These are phyloP conservation scores for Rhododendron griersonianum DNA, from an alignment of 148 eudicot genomes.

Conservation along the genomic window DNA sequence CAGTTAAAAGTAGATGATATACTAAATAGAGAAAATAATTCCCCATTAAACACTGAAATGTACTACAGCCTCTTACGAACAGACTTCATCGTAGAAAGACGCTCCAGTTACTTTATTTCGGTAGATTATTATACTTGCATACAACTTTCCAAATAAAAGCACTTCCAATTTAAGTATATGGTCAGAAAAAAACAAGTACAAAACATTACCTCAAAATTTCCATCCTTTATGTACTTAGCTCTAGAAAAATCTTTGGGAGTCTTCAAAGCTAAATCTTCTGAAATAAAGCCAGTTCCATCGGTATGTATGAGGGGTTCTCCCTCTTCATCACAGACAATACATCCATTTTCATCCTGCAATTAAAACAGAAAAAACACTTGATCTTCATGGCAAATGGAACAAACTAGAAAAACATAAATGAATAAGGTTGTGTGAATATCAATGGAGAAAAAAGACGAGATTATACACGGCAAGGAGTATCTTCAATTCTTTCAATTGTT, in stretches of 20 bases:
- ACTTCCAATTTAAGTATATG: neutral
- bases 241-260: constrained; percentile 51
- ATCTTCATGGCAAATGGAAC: neutral
- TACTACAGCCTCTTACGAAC: neutral
- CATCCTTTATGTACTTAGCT: constrained; percentile 27
- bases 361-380: neutral
- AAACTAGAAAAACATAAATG: neutral
- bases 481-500: constrained; percentile 37
- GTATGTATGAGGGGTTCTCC: constrained; percentile 55
- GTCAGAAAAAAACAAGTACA: constrained; percentile 1
- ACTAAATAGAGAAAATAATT: neutral
- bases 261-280: constrained; percentile 70
- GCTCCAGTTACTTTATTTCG: neutral
- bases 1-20: neutral
- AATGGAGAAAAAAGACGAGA: neutral
- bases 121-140: neutral
- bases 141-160: neutral
- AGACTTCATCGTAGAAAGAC: neutral
- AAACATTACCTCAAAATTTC: constrained; percentile 42
- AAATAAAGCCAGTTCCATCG: constrained; percentile 91
- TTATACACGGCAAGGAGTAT: constrained; percentile 56
- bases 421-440: neutral
- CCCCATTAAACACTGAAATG: neutral
- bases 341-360: constrained; percentile 50
- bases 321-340: constrained; percentile 30